Evolutionary conservation across 306 rosid genomes (phyloP), one percentile per base, ranked within the genome.

Genomic region (Sophora flavescens): DNA sequence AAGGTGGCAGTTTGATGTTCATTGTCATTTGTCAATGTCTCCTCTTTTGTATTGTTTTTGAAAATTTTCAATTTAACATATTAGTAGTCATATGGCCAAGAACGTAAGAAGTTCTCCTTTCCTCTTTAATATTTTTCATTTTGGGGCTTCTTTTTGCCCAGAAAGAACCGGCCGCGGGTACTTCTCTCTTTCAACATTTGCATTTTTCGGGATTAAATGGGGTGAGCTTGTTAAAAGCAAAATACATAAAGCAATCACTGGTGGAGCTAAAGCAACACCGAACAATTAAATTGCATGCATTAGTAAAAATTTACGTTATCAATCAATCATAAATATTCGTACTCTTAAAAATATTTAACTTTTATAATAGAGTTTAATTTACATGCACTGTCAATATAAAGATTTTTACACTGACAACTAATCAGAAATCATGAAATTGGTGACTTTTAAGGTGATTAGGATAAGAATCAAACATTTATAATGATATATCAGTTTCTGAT

Each of bases 71-170:
- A 9, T 15, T 48, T 22, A 53, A 47, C 54, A 3, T 32, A 22
- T 15, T 17, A 26, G 22, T 22, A 22, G 22, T 15, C 30, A 47
- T 64, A 26, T 62, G 64, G 26, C 64, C 5, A 65, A 74, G 13
- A 65, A 70, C 73, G 68, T 4, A 53, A 48, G 77, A 81, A 16
- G 16, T 6, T 50, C 7, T 50, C 13, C 10, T 22, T 33, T 42
- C 33, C 63, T 36, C 59, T 18, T 18, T 6, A 56, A 18, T 2
- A 4, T 17, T 50, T 36, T 63, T 63, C 4, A 26, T 17, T 15
- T 12, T 15, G 6, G 2, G 47, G 64, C 54, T 70, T 54, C 7
- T 60, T 28, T 48, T 48, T 30, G 13, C 39, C 53, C 9, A 8
- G 12, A 22, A 22, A 28, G 47, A 33, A 12, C 41, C 16, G 41